Evolutionary conservation across 2,329 filamentous ascomycete species (phyloP).

Genomic region (Phyllosticta citrichinensis): DNA sequence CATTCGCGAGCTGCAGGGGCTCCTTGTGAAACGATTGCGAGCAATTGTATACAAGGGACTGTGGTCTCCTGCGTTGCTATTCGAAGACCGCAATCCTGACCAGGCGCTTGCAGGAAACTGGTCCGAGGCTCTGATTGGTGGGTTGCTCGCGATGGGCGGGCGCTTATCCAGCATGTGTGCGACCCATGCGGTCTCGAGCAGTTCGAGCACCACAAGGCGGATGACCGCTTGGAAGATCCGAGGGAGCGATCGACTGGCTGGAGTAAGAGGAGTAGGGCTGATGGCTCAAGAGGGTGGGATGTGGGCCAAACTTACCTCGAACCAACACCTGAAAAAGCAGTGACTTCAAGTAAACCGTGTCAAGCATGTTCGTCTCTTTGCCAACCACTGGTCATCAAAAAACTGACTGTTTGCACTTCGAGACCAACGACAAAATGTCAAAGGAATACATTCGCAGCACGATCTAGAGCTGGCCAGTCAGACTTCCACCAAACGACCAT

Average conservation of each 20-base stretch:
- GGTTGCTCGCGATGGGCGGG: not conserved
- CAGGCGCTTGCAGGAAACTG: not conserved
- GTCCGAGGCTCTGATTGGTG: not conserved
- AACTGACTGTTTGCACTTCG: not conserved
- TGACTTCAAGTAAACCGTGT: not conserved
- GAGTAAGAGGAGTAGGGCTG: not conserved
- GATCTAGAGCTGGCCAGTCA: conserved; percentile 26
- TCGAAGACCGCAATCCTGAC: not conserved
- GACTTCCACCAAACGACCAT: conserved; percentile 25
- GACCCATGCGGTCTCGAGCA: not conserved
- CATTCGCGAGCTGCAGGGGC: not conserved
- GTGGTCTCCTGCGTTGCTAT: not conserved
- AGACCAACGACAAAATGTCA: not conserved
- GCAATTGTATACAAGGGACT: not conserved
- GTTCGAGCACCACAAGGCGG: not conserved
- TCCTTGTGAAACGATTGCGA: not conserved
- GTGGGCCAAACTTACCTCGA: not conserved
- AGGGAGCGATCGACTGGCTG: not conserved
- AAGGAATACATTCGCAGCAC: not conserved
- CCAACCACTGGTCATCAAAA: not conserved
- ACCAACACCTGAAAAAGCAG: not conserved
- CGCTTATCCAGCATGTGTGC: not conserved
- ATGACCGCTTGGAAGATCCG: not conserved
- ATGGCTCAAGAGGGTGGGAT: not conserved
- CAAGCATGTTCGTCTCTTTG: not conserved